phyloP scores from a whole-genome alignment of 345 rosid species.

The Trapa bicornis region DNA sequence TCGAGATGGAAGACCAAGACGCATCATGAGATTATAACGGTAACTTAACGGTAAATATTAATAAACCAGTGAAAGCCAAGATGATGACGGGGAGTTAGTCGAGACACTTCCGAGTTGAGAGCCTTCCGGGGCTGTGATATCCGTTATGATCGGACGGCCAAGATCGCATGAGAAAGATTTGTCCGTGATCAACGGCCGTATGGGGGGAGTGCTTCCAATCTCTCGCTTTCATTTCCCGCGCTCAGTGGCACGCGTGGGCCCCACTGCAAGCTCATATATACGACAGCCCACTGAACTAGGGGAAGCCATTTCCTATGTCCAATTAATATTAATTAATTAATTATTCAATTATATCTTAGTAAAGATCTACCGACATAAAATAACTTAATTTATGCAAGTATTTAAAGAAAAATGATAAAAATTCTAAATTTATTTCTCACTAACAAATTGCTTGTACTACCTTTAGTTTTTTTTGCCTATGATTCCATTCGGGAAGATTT shows the following conservation, averaged over 20 bases:
- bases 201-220: not conserved
- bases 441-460: no score
- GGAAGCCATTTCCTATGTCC: not conserved
- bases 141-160: slow-evolving; percentile 6
- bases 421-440: no score
- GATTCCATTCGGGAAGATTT: no score
- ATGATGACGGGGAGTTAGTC: not conserved
- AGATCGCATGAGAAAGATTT: not conserved
- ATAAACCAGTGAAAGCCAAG: not conserved
- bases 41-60: not conserved
- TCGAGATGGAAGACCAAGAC: no score
- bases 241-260: slow-evolving; percentile 1
- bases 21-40: not conserved
- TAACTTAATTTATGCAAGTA: no score
- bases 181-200: slow-evolving; percentile 8
- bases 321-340: no score
- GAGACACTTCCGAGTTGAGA: not conserved
- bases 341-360: no score
- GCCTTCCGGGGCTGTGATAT: not conserved
- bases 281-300: not conserved
- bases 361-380: no score
- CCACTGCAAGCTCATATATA: not conserved
- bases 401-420: no score
- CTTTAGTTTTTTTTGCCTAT: no score
- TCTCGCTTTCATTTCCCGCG: slow-evolving; percentile 1